Evolutionary conservation across 805 yeast species (phyloP).

Genomic region (Monosporozyma unispora): DNA sequence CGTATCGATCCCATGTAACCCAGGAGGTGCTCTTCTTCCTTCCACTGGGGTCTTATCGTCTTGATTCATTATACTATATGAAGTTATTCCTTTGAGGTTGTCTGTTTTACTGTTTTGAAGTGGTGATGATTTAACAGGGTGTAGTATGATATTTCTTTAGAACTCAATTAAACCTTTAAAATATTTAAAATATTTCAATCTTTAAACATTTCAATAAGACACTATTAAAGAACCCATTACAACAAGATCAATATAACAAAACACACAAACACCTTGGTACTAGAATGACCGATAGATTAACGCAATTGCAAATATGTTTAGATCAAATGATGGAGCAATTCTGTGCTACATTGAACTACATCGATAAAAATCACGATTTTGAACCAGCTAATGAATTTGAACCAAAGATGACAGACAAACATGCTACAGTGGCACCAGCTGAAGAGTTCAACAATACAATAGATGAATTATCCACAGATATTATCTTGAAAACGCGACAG

Average conservation of each 20-base stretch:
- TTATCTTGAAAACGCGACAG: conserved; percentile 79
- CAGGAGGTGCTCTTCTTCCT: neutral
- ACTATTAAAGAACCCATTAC: too few species aligned
- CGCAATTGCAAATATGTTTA: conserved; percentile 81
- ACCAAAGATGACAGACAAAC: conserved; percentile 53
- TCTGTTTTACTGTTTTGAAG: neutral
- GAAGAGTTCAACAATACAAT: conserved; percentile 41
- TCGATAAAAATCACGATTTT: conserved; percentile 66
- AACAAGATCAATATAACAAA: too few species aligned
- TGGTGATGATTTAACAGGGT: neutral
- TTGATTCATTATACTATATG: neutral
- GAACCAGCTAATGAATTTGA: conserved; percentile 39
- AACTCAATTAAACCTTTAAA: neutral
- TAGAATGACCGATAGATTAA: conserved; percentile 72
- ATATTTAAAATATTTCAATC: neutral
- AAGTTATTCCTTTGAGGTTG: neutral
- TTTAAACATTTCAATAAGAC: neutral
- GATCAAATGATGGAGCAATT: conserved; percentile 75
- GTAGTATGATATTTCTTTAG: neutral
- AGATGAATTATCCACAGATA: conserved; percentile 74
- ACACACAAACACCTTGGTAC: neutral
- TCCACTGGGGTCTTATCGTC: neutral
- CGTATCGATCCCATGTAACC: conserved; percentile 38
- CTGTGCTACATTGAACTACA: conserved; percentile 67
- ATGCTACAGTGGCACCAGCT: conserved; percentile 44